Evolutionary conservation across 2,329 filamentous ascomycete species (phyloP).

Genomic region (Neodidymelliopsis sp.): DNA sequence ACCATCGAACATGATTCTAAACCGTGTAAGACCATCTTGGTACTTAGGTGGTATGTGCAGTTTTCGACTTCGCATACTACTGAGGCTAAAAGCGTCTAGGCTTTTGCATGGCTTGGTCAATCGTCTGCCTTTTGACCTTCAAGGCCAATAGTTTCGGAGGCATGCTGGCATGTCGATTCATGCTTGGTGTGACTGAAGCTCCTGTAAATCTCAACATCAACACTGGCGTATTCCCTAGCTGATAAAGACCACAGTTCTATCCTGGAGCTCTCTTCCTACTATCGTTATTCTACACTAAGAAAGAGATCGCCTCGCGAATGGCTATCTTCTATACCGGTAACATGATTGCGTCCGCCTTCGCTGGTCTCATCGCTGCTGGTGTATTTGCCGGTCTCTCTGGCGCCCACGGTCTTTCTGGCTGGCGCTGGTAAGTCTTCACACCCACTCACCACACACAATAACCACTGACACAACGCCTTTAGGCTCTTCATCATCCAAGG

Average conservation of each 20-base stretch:
- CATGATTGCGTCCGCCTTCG: constrained; percentile 52
- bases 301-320: constrained; percentile 51
- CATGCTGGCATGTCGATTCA: constrained; percentile 41
- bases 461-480: not conserved
- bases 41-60: constrained; percentile 12
- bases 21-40: constrained; percentile 37
- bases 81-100: constrained; percentile 9
- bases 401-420: constrained; percentile 41
- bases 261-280: constrained; percentile 69
- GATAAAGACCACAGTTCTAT: constrained; percentile 54
- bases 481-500: constrained; percentile 31
- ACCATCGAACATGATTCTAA: constrained; percentile 55
- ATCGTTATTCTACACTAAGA: constrained; percentile 71
- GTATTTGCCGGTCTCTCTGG: constrained; percentile 45
- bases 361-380: constrained; percentile 54
- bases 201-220: too few relatives aligned
- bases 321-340: constrained; percentile 51
- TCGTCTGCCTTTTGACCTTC: constrained; percentile 44
- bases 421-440: constrained; percentile 50
- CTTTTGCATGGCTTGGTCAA: constrained; percentile 47
- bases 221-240: too few relatives aligned
- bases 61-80: too few relatives aligned
- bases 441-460: constrained; percentile 23
- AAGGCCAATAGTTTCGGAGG: constrained; percentile 41
- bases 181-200: constrained; percentile 38